Percentiles rank a stretch among this genome's conserved stretches.
Evolutionary conservation across 805 yeast species (phyloP).

Genomic region (Metschnikowia colocasiae): DNA sequence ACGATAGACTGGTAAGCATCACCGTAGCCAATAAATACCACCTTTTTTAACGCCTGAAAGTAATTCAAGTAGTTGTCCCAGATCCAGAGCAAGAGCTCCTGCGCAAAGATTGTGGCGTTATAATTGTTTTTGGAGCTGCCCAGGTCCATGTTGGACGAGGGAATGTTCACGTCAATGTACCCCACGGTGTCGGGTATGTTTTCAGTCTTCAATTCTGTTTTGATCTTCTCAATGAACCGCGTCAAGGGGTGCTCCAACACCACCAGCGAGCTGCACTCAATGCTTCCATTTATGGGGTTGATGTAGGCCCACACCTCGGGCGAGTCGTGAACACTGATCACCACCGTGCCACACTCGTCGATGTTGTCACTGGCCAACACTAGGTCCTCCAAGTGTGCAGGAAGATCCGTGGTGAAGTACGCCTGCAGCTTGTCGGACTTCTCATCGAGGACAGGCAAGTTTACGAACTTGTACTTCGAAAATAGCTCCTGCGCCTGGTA

Average conservation of each 20-base stretch:
- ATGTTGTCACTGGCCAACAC: conserved; percentile 70
- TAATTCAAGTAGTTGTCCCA: conserved; percentile 91
- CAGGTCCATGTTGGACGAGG: conserved; percentile 35
- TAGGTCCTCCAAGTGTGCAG: conserved; percentile 56
- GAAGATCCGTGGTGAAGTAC: conserved; percentile 37
- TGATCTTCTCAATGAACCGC: conserved; percentile 56
- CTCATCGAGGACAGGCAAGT: conserved; percentile 56
- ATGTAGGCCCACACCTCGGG: conserved; percentile 88
- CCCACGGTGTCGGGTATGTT: conserved; percentile 47
- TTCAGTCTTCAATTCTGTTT: conserved; percentile 31
- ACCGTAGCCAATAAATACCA: conserved; percentile 84
- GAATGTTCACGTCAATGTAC: conserved; percentile 78
- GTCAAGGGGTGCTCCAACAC: conserved; percentile 67
- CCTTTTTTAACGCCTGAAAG: conserved; percentile 58
- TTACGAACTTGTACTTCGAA: conserved; percentile 54
- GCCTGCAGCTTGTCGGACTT: conserved; percentile 17
- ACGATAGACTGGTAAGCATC: conserved; percentile 85
- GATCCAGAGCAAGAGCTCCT: conserved; percentile 69
- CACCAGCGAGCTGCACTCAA: conserved; percentile 69
- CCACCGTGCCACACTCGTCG: conserved; percentile 56
- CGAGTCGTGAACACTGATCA: conserved; percentile 82
- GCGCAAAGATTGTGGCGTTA: conserved; percentile 64
- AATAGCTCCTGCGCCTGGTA: conserved; percentile 61
- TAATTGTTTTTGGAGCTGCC: conserved; percentile 25
- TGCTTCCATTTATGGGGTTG: conserved; percentile 73